A percentile compares a stretch with the other conserved stretches of the same genome.
Conservation (phyloP, 352 stramenopile species). For the Globisporangium irregulare region DNA sequence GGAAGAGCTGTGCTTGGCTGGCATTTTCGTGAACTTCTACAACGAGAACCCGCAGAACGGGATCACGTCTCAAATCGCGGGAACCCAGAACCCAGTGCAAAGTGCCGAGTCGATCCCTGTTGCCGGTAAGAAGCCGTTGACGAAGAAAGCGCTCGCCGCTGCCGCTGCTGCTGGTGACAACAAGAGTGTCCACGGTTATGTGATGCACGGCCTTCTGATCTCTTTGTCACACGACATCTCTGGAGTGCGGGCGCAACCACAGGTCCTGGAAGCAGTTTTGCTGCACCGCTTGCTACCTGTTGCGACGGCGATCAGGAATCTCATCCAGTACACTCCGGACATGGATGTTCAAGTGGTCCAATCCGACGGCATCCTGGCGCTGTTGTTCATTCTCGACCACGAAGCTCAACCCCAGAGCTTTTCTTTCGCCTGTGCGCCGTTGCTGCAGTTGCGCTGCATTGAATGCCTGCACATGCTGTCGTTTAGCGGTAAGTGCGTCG, state of each 20-base stretch:
- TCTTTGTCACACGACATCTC: conserved; percentile 72
- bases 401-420: conserved; percentile 78
- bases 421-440: conserved; percentile 67
- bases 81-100: conserved; percentile 45
- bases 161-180: conserved; percentile 33
- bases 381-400: conserved; percentile 79
- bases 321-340: conserved; percentile 79
- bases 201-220: conserved; percentile 72
- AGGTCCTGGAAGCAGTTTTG: conserved; percentile 63
- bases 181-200: conserved; percentile 53
- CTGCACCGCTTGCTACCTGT: conserved; percentile 73
- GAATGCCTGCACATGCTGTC: conserved; percentile 87
- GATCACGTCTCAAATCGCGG: conserved; percentile 73
- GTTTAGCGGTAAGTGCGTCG: conserved; percentile 80
- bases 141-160: conserved; percentile 22
- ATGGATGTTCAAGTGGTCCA: conserved; percentile 84
- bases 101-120: conserved; percentile 8
- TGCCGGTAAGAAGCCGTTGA: conserved; percentile 10
- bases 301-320: conserved; percentile 71
- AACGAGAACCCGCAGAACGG: conserved; percentile 80
- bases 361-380: conserved; percentile 62
- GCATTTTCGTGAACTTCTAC: conserved; percentile 89
- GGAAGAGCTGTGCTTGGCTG: conserved; percentile 79
- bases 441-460: conserved; percentile 82
- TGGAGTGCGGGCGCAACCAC: conserved; percentile 64